These are phyloP conservation scores for Harringtonia lauricola DNA, from an alignment of 2,329 filamentous ascomycete species.

Conservation along the genomic window DNA sequence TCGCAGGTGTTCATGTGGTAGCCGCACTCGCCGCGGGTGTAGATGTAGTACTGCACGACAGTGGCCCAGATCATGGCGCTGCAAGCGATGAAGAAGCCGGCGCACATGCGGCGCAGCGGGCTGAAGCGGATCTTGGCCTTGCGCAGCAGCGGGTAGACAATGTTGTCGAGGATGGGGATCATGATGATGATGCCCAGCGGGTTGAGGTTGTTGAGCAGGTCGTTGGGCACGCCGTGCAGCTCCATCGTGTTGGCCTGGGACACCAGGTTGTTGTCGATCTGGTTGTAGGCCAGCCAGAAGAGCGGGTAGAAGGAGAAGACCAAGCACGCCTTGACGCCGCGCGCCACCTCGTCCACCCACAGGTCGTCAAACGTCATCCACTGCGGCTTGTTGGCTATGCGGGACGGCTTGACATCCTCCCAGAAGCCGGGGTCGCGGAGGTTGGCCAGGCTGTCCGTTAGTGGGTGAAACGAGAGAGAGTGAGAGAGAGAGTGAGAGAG, in stretches of 20 bases:
- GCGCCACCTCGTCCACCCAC: slow-evolving; percentile 37
- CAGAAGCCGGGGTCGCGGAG: slow-evolving; percentile 49
- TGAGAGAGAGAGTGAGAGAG: background rate
- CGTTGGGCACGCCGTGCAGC: slow-evolving; percentile 64
- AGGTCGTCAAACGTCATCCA: slow-evolving; percentile 48
- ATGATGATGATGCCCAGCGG: slow-evolving; percentile 64
- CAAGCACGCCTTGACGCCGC: slow-evolving; percentile 54
- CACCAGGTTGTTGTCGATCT: slow-evolving; percentile 41
- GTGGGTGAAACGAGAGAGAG: background rate
- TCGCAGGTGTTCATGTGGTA: slow-evolving; percentile 16
- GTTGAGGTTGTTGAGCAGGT: slow-evolving; percentile 63
- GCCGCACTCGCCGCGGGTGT: slow-evolving; percentile 51
- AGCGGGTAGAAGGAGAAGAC: slow-evolving; percentile 61
- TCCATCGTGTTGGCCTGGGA: slow-evolving; percentile 56
- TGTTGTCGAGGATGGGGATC: slow-evolving; percentile 56
- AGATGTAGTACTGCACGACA: slow-evolving; percentile 49
- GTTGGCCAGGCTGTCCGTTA: slow-evolving; percentile 24
- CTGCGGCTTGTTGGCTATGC: slow-evolving; percentile 38
- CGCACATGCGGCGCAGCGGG: slow-evolving; percentile 62
- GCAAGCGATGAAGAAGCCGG: slow-evolving; percentile 55
- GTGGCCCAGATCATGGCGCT: slow-evolving; percentile 46
- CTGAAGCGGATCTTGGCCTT: slow-evolving; percentile 52
- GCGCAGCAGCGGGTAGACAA: slow-evolving; percentile 57
- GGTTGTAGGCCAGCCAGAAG: slow-evolving; percentile 42
- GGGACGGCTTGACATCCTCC: slow-evolving; percentile 57